A percentile compares a stretch with the other conserved stretches of the same genome.
These are phyloP conservation scores for Ceratocystis smalleyi DNA, from an alignment of 2,329 filamentous ascomycete genomes.

Conservation along the genomic window DNA sequence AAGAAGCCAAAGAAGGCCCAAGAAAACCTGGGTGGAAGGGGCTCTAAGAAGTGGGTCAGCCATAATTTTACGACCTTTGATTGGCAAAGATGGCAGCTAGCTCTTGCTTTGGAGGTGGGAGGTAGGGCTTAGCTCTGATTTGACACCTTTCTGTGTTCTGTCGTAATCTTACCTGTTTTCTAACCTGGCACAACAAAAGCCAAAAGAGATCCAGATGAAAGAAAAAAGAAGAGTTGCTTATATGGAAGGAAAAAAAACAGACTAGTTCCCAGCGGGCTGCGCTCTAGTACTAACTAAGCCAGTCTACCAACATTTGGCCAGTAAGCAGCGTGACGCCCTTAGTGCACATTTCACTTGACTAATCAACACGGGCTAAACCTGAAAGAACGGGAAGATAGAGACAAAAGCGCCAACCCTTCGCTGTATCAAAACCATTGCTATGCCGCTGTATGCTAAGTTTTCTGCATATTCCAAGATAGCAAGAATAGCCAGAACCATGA, in stretches of 20 bases:
- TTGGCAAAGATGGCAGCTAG: neutral
- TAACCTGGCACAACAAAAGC: neutral
- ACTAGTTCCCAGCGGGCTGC: neutral
- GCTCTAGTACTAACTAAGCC: too few relatives aligned
- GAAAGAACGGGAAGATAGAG: too few relatives aligned
- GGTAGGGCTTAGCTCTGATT: constrained; percentile 3
- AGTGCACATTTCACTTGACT: neutral
- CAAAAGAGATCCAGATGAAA: too few relatives aligned
- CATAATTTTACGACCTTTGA: neutral
- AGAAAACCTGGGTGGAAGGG: neutral
- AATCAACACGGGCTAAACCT: neutral
- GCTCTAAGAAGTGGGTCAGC: neutral
- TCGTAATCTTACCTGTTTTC: neutral
- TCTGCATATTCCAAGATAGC: too few relatives aligned
- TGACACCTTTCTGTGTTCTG: neutral
- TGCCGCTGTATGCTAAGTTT: too few relatives aligned
- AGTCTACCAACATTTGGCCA: neutral
- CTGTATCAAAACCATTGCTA: too few relatives aligned
- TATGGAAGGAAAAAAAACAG: neutral
- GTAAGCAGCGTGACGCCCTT: neutral
- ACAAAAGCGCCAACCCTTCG: too few relatives aligned
- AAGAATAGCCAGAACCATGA: too few relatives aligned
- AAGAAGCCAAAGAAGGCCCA: neutral
- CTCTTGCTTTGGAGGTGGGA: neutral
- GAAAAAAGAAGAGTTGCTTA: neutral